A percentile compares a stretch with the other conserved stretches of the same genome.
phyloP scores from a whole-genome alignment of 768 basidiomycete genomes.

The Xerocomellus amylosporus region DNA sequence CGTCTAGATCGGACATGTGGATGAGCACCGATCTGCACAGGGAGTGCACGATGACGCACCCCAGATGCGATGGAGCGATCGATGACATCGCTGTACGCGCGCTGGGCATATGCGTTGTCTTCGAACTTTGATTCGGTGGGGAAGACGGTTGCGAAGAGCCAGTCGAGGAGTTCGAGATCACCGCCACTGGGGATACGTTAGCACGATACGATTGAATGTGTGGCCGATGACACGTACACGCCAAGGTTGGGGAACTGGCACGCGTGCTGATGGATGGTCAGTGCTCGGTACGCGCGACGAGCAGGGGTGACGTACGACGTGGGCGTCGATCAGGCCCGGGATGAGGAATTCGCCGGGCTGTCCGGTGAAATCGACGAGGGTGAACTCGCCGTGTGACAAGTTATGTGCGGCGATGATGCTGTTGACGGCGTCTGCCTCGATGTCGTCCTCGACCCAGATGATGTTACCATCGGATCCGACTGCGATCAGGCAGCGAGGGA shows the following conservation, averaged over 20 bases:
- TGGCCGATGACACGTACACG: slow-evolving; percentile 19
- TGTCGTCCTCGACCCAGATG: slow-evolving; percentile 67
- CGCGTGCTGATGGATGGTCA: slow-evolving; percentile 18
- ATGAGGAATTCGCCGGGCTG: slow-evolving; percentile 64
- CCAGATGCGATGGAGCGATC: slow-evolving; percentile 65
- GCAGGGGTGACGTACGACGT: slow-evolving; percentile 58
- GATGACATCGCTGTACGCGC: slow-evolving; percentile 66
- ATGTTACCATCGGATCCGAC: slow-evolving; percentile 54
- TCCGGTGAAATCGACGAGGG: slow-evolving; percentile 35
- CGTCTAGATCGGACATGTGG: slow-evolving; percentile 43
- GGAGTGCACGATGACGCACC: slow-evolving; percentile 43
- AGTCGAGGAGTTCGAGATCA: slow-evolving; percentile 79
- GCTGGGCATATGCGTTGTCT: slow-evolving; percentile 61
- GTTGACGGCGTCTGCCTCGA: slow-evolving; percentile 47
- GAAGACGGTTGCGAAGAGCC: slow-evolving; percentile 80
- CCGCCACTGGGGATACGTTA: slow-evolving; percentile 53
- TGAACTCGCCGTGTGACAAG: slow-evolving; percentile 30
- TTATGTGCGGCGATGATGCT: slow-evolving; percentile 52
- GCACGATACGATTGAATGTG: too few relatives aligned
- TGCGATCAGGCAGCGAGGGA: slow-evolving; percentile 54
- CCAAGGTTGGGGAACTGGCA: slow-evolving; percentile 42
- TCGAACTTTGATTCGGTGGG: slow-evolving; percentile 77
- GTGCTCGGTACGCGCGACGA: not conserved
- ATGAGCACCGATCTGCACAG: slow-evolving; percentile 1
- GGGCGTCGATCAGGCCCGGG: slow-evolving; percentile 89